Base-by-base conservation (phyloP, 495 filamentous ascomycete genomes). In the Neurospora sp. region DNA sequence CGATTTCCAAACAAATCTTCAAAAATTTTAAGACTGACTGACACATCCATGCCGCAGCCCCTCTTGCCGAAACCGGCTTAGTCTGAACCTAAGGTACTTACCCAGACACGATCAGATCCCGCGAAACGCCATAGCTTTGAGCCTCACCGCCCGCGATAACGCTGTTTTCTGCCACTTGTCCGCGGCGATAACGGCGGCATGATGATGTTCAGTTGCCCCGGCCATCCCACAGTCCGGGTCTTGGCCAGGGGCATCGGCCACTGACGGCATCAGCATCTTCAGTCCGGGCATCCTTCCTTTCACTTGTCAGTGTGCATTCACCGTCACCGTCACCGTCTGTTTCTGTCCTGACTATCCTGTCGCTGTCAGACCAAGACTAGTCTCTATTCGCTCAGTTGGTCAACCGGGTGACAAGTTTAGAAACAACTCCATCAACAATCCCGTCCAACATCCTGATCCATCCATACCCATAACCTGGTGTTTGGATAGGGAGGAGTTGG, bases 81-180 rank as follows among this genome's bases (percentile, higher is more conserved):
- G 54, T 12, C 27, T 66, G 2, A 35, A 18, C 31, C 27, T 66
- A 35, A 18, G 54, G 27, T 59, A 18, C n/a, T n/a, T n/a, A n/a
- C 54, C 54, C 54, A 66, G 54, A 35, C 8, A 23, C 73, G 62
- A 39, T 73, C 74, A 72, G 74, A 76, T 75, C 75, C 75, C 73
- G 69, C 73, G 71, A 76, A 62, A 69, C 72, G 74, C 71, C 76
- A 76, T 76, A 71, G 41, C 27, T 69, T 66, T 31, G 0, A 0
- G 40, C 1, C 70, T 80, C 78, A 81, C 79, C 79, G 79, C 79
- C 78, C 73, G 12, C 38, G 59, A 72, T 75, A 71, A 39, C 73
- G n/a, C 62, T 20, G 54, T 78, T 80, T 79, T 78, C 76, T 81
- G 79, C 79, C 79, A 76, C 76, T 74, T 77, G 75, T 75, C 70